Evolutionary conservation across 768 basidiomycete genomes (phyloP), one percentile per base, ranked within the genome.

Genomic region (Dioszegia aurantiaca): DNA sequence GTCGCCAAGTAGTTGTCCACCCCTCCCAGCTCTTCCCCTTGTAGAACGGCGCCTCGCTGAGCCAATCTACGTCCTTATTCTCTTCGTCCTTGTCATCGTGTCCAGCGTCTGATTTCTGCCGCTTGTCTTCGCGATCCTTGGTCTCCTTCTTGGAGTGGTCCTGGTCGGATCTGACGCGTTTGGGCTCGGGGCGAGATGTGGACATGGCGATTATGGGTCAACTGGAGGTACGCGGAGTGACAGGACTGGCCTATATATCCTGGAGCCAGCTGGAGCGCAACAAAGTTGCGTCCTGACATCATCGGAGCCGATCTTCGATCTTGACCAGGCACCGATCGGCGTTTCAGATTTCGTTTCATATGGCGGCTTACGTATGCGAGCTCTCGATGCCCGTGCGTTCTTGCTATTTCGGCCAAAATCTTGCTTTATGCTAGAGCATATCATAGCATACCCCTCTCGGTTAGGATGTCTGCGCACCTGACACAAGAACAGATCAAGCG

Each of bases 1-100:
- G 53, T 33, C 67, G 62, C 62, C 63, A 72, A n/a, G 57, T 65
- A 1, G 60, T 67, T 55, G 61, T 56, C 63, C 64, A 72, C 2
- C 56, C 67, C 14, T 68, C 58, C 55, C 59, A 65, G 42, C 60
- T 60, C 37, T 55, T 45, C 1, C 61, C 65, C 9, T 61, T 43
- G 19, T 24, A 21, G 61, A 67, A 72, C 14, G 70, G 70, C 11
- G 62, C 40, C 31, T 63, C 28, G 33, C 47, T 63, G 30, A 69
- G 27, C 67, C 67, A 72, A 39, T 69, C 70, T 6, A 45, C 33
- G 16, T 62, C 59, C 45, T 65, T 58, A 16, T 36, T 55, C 3
- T 65, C 61, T 6, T 45, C 46, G 16, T 66, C 31, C 27, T 56
- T 55, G 1, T 51, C 55, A 4, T 51, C 55, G 10, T 61, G 31